Evolutionary conservation across 2,329 filamentous ascomycete genomes (phyloP), one percentile per base, ranked within the genome.

Genomic region (Diaporthe vaccinii): DNA sequence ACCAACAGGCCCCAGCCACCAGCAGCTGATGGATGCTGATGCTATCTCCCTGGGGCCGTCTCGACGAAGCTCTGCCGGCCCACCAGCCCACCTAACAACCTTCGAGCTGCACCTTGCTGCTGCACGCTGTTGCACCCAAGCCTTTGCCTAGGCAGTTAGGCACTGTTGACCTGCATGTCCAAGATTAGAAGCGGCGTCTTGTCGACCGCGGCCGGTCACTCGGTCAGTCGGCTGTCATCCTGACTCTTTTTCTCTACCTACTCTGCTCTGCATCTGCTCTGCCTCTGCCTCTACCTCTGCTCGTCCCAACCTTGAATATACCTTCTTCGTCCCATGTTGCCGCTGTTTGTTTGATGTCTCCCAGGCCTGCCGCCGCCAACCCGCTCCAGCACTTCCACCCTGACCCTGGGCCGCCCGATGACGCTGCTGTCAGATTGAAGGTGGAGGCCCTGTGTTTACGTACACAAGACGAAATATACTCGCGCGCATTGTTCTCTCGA

Each of bases 121-220:
- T 28, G 62, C 62, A 68, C 44, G 22, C 39, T 25, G 34, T 28
- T 31, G 34, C 28, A 39, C 65, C 65, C 65, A 69, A 69, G 65
- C 39, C 53, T 58, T 71, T 59, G 51, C 68, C 68, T 36, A 71
- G 55, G 39, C 41, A 46, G 36, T 59, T 34, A 59, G 53, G 51
- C 55, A 57, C 68, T 49, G 51, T 58, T 34, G 53, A 71, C 68
- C 53, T 71, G 49, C 49, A 55, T 70, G 31, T 72, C 70, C 70
- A 72, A 72, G 70, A 62, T 72, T 72, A 72, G 69, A 72, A 72
- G 49, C 69, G 69, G 69, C 69, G 51, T 72, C 55, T 51, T 72
- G 70, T 72, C 70, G 49, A 72, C 70, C 70, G 36, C 31, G 57
- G 46, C 44, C 62, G 22, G 62, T 39, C 46, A 51, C 6, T 51